phyloP scores from a whole-genome alignment of 257 asterid species.

The Nicotiana sylvestris region DNA sequence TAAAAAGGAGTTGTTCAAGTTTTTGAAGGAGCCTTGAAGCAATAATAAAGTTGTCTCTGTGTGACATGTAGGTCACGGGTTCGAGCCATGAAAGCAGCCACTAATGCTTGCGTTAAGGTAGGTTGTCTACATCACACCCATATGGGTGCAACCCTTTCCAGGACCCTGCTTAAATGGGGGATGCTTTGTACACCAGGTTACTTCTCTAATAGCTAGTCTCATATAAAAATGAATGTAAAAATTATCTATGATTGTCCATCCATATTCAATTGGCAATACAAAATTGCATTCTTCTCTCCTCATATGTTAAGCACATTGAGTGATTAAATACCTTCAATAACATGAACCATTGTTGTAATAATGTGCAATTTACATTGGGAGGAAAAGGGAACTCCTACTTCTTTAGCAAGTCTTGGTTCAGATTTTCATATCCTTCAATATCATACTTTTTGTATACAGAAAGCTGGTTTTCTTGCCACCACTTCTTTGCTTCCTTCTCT shows the following conservation, averaged over 20 bases:
- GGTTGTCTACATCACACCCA: too few species aligned
- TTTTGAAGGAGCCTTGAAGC: too few species aligned
- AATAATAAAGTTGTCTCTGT: too few species aligned
- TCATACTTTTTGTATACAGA: constrained; percentile 29
- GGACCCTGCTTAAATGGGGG: too few species aligned
- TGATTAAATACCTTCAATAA: not conserved
- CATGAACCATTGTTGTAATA: not conserved
- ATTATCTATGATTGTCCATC: not conserved
- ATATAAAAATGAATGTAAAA: not conserved
- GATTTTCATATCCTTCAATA: constrained; percentile 26
- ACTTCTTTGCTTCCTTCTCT: constrained; percentile 38
- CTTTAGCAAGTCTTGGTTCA: not conserved
- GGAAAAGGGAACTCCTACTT: not conserved
- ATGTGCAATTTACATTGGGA: not conserved
- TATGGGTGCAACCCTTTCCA: too few species aligned
- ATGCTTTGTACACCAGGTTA: too few species aligned
- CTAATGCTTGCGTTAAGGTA: too few species aligned
- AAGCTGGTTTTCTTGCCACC: constrained; percentile 53
- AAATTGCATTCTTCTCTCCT: not conserved
- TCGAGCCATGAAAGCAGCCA: too few species aligned
- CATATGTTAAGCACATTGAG: not conserved
- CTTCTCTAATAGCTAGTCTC: not conserved
- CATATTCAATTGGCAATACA: not conserved
- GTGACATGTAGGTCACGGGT: too few species aligned
- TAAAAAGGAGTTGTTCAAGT: too few species aligned